Conservation (phyloP, 257 asterid genomes). For the Craterostigma plantagineum region DNA sequence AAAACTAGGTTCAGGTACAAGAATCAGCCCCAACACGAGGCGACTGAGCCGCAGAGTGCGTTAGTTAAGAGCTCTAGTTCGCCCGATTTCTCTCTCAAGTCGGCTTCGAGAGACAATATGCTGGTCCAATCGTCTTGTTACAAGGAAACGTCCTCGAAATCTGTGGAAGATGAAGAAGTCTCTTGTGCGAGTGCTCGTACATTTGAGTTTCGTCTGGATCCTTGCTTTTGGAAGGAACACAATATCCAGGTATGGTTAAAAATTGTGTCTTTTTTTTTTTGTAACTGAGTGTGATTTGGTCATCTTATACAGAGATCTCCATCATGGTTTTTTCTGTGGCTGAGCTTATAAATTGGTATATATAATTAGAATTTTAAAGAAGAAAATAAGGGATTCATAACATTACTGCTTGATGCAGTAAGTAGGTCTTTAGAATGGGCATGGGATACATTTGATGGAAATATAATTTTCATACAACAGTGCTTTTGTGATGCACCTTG, state of each 20-base stretch:
- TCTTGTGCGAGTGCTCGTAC: conserved; percentile 12
- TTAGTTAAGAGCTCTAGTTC: conserved; percentile 43
- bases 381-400: too few relatives aligned
- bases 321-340: background rate
- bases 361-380: too few relatives aligned
- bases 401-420: too few relatives aligned
- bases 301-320: background rate
- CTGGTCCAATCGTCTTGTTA: conserved; percentile 9
- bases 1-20: conserved; percentile 43
- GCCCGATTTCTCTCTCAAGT: conserved; percentile 35
- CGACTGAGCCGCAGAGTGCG: conserved; percentile 13
- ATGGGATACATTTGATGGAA: too few relatives aligned
- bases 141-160: conserved; percentile 18
- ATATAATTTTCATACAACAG: too few relatives aligned
- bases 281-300: background rate
- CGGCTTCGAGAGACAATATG: conserved; percentile 24
- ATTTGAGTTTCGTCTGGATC: conserved; percentile 63
- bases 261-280: background rate
- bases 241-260: conserved; percentile 47
- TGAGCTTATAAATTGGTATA: too few relatives aligned
- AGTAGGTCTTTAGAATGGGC: too few relatives aligned
- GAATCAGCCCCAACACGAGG: conserved; percentile 20
- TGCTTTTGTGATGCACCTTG: background rate
- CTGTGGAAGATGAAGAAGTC: conserved; percentile 19
- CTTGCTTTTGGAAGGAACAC: conserved; percentile 75